Percentiles rank a stretch among this genome's conserved stretches.
These are phyloP conservation scores for Trichoderma sp. DNA, from an alignment of 2,329 filamentous ascomycete genomes.

Conservation along the genomic window DNA sequence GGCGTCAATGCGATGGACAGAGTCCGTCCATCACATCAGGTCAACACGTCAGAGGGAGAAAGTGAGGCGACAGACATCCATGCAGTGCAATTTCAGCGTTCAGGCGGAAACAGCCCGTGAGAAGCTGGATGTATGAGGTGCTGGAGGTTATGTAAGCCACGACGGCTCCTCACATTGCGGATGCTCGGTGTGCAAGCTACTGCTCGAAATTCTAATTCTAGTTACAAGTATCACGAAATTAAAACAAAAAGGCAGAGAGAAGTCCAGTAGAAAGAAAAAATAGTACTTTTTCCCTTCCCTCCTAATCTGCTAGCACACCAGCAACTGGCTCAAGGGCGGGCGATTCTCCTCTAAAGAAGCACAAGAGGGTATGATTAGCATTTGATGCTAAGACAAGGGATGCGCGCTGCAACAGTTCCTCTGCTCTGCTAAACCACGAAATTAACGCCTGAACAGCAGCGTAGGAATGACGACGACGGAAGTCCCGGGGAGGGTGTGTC, in stretches of 20 bases:
- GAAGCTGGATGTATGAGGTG: neutral
- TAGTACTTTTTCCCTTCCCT: neutral
- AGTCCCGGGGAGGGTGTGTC: constrained; percentile 7
- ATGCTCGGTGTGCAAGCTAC: neutral
- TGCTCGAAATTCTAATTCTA: neutral
- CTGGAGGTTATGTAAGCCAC: neutral
- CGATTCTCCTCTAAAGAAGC: neutral
- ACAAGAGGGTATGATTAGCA: neutral
- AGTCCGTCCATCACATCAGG: constrained; percentile 22
- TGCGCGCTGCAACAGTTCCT: constrained; percentile 21
- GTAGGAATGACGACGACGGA: constrained; percentile 29
- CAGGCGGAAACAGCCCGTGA: constrained; percentile 4
- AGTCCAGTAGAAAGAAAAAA: neutral
- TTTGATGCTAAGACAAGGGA: neutral
- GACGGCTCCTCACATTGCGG: neutral
- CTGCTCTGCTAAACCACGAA: neutral
- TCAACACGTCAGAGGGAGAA: constrained; percentile 20
- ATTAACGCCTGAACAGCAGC: constrained; percentile 12
- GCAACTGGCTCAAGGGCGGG: constrained; percentile 2
- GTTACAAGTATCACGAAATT: neutral
- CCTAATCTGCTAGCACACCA: neutral
- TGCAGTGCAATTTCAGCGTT: constrained; percentile 23
- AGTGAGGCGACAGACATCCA: constrained; percentile 4
- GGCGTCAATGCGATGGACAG: constrained; percentile 7
- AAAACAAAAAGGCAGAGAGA: neutral